phyloP scores from a whole-genome alignment of 75 land plant genomes.

The Picea sitchensis region DNA sequence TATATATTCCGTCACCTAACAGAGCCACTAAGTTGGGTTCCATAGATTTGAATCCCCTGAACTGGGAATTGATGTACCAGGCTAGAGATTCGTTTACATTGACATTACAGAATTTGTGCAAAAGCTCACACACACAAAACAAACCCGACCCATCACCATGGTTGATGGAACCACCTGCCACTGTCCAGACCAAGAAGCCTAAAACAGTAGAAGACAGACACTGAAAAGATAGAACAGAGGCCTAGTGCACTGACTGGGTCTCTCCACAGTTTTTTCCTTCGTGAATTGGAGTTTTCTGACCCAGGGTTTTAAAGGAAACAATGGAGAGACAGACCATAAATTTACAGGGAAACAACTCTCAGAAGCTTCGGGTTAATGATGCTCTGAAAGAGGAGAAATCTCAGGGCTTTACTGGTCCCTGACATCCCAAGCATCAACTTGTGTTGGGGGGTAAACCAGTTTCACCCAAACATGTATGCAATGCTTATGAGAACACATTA shows the following conservation, averaged over 20 bases:
- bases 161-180: not conserved
- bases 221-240: not conserved
- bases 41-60: constrained; percentile 14
- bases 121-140: not conserved
- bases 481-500: too few relatives aligned
- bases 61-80: constrained; percentile 9
- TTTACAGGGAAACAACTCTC: not conserved
- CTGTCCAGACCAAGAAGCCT: not conserved
- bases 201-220: not conserved
- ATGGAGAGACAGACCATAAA: not conserved
- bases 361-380: too few relatives aligned
- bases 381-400: not conserved
- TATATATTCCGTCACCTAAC: constrained; percentile 19
- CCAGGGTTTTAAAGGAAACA: not conserved
- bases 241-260: not conserved
- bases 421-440: too few relatives aligned
- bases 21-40: constrained; percentile 29
- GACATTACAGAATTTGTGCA: not conserved
- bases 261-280: too few relatives aligned
- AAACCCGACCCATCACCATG: too few relatives aligned
- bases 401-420: not conserved
- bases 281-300: not conserved
- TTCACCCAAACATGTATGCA: too few relatives aligned
- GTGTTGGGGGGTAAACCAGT: too few relatives aligned
- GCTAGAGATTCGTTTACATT: constrained; percentile 3